Conservation (phyloP, 2,329 filamentous ascomycete genomes). For the Neurospora sp. region DNA sequence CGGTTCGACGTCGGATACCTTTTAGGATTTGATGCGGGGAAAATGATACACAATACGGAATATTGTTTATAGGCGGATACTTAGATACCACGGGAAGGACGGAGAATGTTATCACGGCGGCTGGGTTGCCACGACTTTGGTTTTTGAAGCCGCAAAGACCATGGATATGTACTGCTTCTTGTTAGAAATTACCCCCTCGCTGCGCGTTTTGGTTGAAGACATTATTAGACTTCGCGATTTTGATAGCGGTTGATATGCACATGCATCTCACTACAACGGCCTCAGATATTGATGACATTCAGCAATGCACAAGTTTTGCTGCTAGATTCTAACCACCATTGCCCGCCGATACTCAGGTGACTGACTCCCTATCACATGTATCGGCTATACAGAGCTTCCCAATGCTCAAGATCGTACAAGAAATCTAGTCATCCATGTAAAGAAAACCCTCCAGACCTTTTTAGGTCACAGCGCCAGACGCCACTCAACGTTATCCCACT, state of each 20-base stretch:
- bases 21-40: neutral
- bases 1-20: neutral
- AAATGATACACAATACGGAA: neutral
- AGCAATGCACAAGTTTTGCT: neutral
- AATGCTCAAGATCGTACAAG: neutral
- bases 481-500: constrained; percentile 7
- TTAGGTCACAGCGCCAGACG: neutral
- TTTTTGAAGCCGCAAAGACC: neutral
- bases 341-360: neutral
- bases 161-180: neutral
- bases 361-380: neutral
- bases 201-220: neutral
- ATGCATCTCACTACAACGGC: neutral
- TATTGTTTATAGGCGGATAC: neutral
- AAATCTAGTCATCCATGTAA: constrained; percentile 2
- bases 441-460: neutral
- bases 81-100: neutral
- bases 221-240: neutral
- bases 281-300: neutral
- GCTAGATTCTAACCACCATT: neutral
- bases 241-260: neutral
- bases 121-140: neutral
- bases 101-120: neutral
- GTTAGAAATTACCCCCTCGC: neutral
- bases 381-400: neutral